A percentile compares a stretch with the other conserved stretches of the same genome.
These are phyloP conservation scores for Westerdykella aurantiaca DNA, from an alignment of 2,329 filamentous ascomycete genomes.

Conservation along the genomic window DNA sequence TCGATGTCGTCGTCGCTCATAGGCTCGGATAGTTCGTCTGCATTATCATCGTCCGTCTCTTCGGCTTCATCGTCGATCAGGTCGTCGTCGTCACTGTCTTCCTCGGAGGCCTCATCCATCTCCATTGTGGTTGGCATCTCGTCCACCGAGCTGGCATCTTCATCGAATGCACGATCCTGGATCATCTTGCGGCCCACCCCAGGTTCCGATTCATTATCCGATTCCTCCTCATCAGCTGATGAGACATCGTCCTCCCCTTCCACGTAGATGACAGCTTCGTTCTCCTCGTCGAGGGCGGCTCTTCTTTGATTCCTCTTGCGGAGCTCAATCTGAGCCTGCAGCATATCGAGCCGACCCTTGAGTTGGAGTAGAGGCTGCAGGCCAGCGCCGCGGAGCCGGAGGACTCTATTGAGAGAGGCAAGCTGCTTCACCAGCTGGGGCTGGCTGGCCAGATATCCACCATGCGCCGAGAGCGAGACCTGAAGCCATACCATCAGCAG, in stretches of 20 bases:
- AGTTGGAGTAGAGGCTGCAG: constrained; percentile 77
- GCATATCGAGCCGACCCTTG: constrained; percentile 92
- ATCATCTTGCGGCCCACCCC: constrained; percentile 8
- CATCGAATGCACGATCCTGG: constrained; percentile 19
- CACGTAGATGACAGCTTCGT: constrained; percentile 75
- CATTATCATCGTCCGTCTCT: constrained; percentile 43
- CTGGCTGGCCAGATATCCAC: constrained; percentile 81
- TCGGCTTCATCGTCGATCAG: constrained; percentile 50
- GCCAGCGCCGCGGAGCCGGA: constrained; percentile 78
- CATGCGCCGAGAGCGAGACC: constrained; percentile 88
- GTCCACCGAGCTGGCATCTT: constrained; percentile 46
- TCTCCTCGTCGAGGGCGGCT: constrained; percentile 54
- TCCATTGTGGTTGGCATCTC: constrained; percentile 51
- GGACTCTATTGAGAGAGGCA: constrained; percentile 72
- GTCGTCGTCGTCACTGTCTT: constrained; percentile 54
- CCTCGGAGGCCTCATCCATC: constrained; percentile 39
- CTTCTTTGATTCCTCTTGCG: constrained; percentile 62
- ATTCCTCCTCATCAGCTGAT: constrained; percentile 44
- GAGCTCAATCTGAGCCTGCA: constrained; percentile 82
- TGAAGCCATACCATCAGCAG: constrained; percentile 93
- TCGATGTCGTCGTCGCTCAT: constrained; percentile 44
- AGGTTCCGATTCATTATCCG: constrained; percentile 18
- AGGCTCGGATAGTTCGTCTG: constrained; percentile 44
- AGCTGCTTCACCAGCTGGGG: constrained; percentile 76
- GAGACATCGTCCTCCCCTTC: constrained; percentile 67